A percentile compares a stretch with the other conserved stretches of the same genome.
These are phyloP conservation scores for Austroboletus rostrupii DNA, from an alignment of 1,284 basidiomycete genomes.

Conservation along the genomic window DNA sequence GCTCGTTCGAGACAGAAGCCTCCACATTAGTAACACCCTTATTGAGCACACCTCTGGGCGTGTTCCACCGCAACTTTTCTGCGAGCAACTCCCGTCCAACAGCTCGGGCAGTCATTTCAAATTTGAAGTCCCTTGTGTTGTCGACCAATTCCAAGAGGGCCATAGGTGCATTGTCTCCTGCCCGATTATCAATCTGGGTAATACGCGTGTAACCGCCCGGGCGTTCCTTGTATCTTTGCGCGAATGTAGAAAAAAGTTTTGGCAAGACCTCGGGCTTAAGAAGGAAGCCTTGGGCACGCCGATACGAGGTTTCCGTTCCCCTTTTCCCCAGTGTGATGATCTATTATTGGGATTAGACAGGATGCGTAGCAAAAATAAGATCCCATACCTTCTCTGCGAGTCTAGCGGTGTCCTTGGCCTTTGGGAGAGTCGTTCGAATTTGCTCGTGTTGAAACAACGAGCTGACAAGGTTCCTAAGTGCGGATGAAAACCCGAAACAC, in stretches of 20 bases:
- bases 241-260: conserved; percentile 81
- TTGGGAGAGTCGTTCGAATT: conserved; percentile 94
- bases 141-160: conserved; percentile 95
- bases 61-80: conserved; percentile 44
- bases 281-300: conserved; percentile 71
- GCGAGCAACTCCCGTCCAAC: conserved; percentile 75
- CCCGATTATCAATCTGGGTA: conserved; percentile 83
- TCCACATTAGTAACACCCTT: conserved; percentile 45
- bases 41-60: conserved; percentile 46
- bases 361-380: background rate
- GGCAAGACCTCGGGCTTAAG: conserved; percentile 67
- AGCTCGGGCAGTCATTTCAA: conserved; percentile 80
- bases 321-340: conserved; percentile 89
- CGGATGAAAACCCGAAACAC: conserved; percentile 4
- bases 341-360: conserved; percentile 38
- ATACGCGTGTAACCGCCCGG: conserved; percentile 96
- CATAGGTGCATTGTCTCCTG: conserved; percentile 90
- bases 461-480: conserved; percentile 84
- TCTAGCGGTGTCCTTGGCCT: conserved; percentile 89
- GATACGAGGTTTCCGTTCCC: conserved; percentile 60
- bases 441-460: conserved; percentile 94
- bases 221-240: conserved; percentile 77
- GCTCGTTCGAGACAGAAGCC: conserved; percentile 47
- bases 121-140: conserved; percentile 84
- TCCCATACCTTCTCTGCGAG: conserved; percentile 84